Evolutionary conservation across 106 monocot genomes (phyloP), one percentile per base, ranked within the genome.

Genomic region (Ottelia alismoides): DNA sequence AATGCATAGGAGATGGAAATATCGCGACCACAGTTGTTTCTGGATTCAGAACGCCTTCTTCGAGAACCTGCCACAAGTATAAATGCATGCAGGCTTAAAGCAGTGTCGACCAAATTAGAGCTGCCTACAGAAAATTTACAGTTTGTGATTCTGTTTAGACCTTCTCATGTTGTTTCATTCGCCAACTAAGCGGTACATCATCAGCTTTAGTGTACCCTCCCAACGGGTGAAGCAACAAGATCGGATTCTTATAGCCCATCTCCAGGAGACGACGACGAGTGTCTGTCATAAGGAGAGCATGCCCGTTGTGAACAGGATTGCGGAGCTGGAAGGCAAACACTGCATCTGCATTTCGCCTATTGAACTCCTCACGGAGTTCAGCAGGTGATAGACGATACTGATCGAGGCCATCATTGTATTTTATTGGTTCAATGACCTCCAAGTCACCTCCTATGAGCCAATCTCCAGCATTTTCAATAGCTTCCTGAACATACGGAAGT

Each of bases 91-190:
- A n/a, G n/a, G n/a, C n/a, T n/a, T n/a, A n/a, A n/a, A n/a, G n/a
- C n/a, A n/a, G n/a, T n/a, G n/a, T n/a, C n/a, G n/a, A n/a, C n/a
- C n/a, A n/a, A n/a, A n/a, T n/a, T n/a, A n/a, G n/a, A n/a, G n/a
- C n/a, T n/a, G n/a, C n/a, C n/a, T n/a, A n/a, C n/a, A n/a, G n/a
- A n/a, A n/a, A n/a, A n/a, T n/a, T n/a, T n/a, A n/a, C n/a, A n/a
- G n/a, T n/a, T n/a, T n/a, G n/a, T n/a, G n/a, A n/a, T n/a, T n/a
- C n/a, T n/a, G n/a, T n/a, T n/a, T n/a, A 43, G 47, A 84, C 92
- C 92, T 92, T 92, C 59, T 92, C 82, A 67, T 92, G 92, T 52
- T 92, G 92, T 58, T 87, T 92, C 82, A 92, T 92, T 66, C 92
- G 73, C 92, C 86, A 92, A 66, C 60, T 69, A 64, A 92, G 82